A percentile compares a stretch with the other conserved stretches of the same genome.
phyloP scores from a whole-genome alignment of 2,329 filamentous ascomycete genomes.

The Onygenales sp. region DNA sequence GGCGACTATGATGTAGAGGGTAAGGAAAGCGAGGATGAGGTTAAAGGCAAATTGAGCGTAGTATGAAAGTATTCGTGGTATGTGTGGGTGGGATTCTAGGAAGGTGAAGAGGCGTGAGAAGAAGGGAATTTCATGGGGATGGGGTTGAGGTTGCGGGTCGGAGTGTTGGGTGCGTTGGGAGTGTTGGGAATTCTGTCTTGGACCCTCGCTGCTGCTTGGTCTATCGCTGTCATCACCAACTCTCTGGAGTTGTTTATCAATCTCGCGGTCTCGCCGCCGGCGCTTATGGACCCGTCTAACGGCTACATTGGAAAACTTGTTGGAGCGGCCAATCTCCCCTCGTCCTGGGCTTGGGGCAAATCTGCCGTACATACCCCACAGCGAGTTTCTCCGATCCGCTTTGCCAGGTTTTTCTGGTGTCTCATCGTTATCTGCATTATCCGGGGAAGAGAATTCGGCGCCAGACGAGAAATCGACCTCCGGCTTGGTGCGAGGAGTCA shows the following conservation, averaged over 20 bases:
- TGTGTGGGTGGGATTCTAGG: slow-evolving; percentile 54
- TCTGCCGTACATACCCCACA: slow-evolving; percentile 33
- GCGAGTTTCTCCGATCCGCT: slow-evolving; percentile 27
- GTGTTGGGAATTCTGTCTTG: not conserved
- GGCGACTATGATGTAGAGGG: slow-evolving; percentile 57
- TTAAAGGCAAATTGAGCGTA: slow-evolving; percentile 54
- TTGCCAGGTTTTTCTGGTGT: slow-evolving; percentile 33
- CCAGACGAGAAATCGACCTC: slow-evolving; percentile 40
- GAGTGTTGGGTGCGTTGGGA: not conserved
- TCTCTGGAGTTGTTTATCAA: slow-evolving; percentile 32
- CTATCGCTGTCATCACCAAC: slow-evolving; percentile 35
- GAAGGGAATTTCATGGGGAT: slow-evolving; percentile 15
- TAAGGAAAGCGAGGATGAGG: slow-evolving; percentile 37
- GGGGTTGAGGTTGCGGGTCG: not conserved
- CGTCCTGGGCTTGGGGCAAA: slow-evolving; percentile 48
- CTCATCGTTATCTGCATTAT: slow-evolving; percentile 38
- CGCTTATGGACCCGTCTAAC: slow-evolving; percentile 40
- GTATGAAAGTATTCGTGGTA: slow-evolving; percentile 56
- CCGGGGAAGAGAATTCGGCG: slow-evolving; percentile 36
- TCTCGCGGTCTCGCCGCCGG: slow-evolving; percentile 37
- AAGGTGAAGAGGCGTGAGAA: slow-evolving; percentile 49
- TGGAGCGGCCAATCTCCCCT: slow-evolving; percentile 52
- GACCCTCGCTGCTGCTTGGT: slow-evolving; percentile 27
- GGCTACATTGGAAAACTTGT: slow-evolving; percentile 37
- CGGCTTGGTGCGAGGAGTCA: slow-evolving; percentile 37